phyloP scores from a whole-genome alignment of 805 yeast species.

The Kluyveromyces starmeri region DNA sequence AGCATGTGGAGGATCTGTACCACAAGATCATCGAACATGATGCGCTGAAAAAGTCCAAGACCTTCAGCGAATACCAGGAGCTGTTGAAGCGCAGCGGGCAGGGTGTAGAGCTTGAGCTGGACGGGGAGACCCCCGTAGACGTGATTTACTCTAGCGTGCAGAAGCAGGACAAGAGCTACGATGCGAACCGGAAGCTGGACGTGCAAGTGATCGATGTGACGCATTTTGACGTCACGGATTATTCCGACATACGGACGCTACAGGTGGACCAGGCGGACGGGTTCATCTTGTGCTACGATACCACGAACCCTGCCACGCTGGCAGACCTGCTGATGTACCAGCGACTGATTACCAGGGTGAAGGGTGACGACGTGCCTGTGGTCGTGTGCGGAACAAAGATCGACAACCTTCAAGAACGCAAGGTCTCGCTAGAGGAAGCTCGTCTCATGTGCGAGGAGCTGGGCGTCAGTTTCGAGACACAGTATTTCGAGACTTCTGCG shows the following conservation, averaged over 20 bases:
- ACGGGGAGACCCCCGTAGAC: not conserved
- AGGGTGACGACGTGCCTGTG: constrained; percentile 17
- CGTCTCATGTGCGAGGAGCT: constrained; percentile 11
- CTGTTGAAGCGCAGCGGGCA: not conserved
- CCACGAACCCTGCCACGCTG: constrained; percentile 16
- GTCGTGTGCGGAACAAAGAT: constrained; percentile 17
- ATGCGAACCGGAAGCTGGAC: constrained; percentile 8
- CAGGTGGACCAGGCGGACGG: constrained; percentile 27
- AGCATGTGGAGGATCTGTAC: constrained; percentile 15
- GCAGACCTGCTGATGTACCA: constrained; percentile 13
- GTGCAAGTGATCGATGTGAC: constrained; percentile 20
- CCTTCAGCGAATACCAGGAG: not conserved
- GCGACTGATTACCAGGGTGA: constrained; percentile 15
- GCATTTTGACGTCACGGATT: constrained; percentile 15
- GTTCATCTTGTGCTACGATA: constrained; percentile 22
- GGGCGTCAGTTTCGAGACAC: constrained; percentile 10
- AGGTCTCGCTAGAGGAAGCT: constrained; percentile 10
- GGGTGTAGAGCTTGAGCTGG: not conserved
- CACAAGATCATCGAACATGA: constrained; percentile 7
- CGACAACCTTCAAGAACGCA: constrained; percentile 12
- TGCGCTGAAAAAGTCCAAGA: constrained; percentile 1
- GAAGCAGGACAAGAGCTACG: not conserved
- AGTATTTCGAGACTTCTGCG: constrained; percentile 20
- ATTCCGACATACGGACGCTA: constrained; percentile 15
- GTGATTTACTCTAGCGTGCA: not conserved